Evolutionary conservation across 2,329 filamentous ascomycete species (phyloP).

Genomic region (Chaetomium olivaceum): DNA sequence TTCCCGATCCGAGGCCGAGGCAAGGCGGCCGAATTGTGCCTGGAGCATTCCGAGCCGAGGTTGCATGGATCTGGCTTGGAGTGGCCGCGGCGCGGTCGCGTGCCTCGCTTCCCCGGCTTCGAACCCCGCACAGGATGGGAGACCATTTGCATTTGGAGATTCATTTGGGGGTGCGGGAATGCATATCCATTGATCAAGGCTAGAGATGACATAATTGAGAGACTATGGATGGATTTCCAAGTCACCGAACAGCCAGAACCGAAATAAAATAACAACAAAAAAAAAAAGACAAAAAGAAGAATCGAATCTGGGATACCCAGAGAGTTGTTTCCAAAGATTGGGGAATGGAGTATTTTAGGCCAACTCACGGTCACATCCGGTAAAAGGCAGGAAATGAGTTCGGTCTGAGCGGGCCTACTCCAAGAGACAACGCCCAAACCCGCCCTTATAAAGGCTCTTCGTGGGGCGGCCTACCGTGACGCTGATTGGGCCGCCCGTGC

Average conservation of each 20-base stretch:
- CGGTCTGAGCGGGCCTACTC: constrained; percentile 36
- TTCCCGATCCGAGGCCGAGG: constrained; percentile 22
- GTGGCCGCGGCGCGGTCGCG: constrained; percentile 5
- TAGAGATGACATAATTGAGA: background rate
- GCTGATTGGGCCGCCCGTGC: background rate
- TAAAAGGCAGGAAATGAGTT: constrained; percentile 38
- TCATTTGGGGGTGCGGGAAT: background rate
- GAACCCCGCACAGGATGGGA: constrained; percentile 22
- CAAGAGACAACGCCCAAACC: background rate
- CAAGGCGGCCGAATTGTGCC: constrained; percentile 8
- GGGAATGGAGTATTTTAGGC: constrained; percentile 35
- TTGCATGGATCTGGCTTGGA: constrained; percentile 25
- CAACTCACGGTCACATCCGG: constrained; percentile 38
- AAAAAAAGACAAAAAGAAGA: constrained; percentile 29
- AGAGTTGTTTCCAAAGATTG: constrained; percentile 35
- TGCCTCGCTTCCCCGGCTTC: constrained; percentile 1
- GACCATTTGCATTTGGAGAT: background rate
- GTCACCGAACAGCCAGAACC: background rate
- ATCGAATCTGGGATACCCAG: constrained; percentile 34
- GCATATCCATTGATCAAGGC: background rate
- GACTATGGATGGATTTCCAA: background rate
- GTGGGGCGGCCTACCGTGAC: too few species aligned
- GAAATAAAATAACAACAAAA: background rate
- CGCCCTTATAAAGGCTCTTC: constrained; percentile 22
- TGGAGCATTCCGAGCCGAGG: constrained; percentile 27